phyloP scores from a whole-genome alignment of 495 filamentous ascomycete genomes.

The Hyaloscypha hepaticicola region DNA sequence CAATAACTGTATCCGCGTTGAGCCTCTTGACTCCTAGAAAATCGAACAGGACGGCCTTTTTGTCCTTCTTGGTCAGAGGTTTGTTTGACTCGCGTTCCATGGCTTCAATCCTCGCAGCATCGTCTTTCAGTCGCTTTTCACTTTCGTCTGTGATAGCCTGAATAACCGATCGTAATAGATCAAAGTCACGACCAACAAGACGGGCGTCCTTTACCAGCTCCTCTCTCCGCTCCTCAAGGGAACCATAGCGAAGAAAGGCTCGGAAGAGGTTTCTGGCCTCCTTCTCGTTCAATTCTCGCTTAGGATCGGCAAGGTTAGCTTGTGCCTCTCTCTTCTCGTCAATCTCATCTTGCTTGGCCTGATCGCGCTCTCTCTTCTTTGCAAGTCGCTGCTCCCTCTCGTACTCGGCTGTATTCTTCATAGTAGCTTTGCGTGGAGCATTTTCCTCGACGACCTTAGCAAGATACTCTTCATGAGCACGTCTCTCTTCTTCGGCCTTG shows the following conservation, averaged over 20 bases:
- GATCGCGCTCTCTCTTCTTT: slow-evolving; percentile 86
- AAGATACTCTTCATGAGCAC: slow-evolving; percentile 79
- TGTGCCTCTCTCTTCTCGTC: slow-evolving; percentile 52
- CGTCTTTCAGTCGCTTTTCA: slow-evolving; percentile 65
- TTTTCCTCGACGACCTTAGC: slow-evolving; percentile 81
- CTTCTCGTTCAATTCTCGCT: slow-evolving; percentile 80
- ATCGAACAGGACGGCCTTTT: slow-evolving; percentile 93
- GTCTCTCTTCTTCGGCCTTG: slow-evolving; percentile 83
- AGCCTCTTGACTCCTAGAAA: slow-evolving; percentile 87
- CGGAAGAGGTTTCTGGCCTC: slow-evolving; percentile 88
- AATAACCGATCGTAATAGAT: slow-evolving; percentile 50
- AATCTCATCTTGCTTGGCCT: slow-evolving; percentile 59
- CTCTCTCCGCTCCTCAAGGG: slow-evolving; percentile 78
- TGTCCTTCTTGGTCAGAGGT: slow-evolving; percentile 87
- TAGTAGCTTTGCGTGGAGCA: slow-evolving; percentile 73
- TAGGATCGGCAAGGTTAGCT: slow-evolving; percentile 67
- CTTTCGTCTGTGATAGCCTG: slow-evolving; percentile 74
- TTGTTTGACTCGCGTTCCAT: slow-evolving; percentile 68
- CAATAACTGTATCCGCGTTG: slow-evolving; percentile 91
- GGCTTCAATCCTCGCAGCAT: slow-evolving; percentile 56
- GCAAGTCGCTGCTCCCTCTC: slow-evolving; percentile 85
- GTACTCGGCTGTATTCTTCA: slow-evolving; percentile 61
- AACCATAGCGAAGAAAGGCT: slow-evolving; percentile 84
- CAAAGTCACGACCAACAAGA: slow-evolving; percentile 71
- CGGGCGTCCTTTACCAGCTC: slow-evolving; percentile 85